Percentiles rank a stretch among this genome's conserved stretches.
Evolutionary conservation across 2,329 filamentous ascomycete species (phyloP).

Genomic region (Diplodia mutila): DNA sequence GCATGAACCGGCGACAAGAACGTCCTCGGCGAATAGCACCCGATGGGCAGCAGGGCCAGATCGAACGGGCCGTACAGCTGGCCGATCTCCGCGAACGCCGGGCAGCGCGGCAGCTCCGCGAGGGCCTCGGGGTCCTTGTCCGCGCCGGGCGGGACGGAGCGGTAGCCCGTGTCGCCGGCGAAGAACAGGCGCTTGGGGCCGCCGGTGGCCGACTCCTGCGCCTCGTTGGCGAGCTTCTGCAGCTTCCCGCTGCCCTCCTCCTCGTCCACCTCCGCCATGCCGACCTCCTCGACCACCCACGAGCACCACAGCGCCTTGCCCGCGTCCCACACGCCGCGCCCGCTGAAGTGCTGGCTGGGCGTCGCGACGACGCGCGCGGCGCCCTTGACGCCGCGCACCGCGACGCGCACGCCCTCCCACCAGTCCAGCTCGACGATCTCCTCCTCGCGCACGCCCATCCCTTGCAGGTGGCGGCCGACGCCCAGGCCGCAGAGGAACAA

Average conservation of each 20-base stretch:
- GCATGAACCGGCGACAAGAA: conserved; percentile 53
- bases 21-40: conserved; percentile 51
- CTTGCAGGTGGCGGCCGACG: conserved; percentile 42
- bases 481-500: conserved; percentile 49
- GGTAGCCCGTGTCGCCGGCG: conserved; percentile 54
- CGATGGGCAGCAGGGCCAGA: conserved; percentile 54
- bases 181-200: conserved; percentile 43
- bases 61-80: conserved; percentile 53
- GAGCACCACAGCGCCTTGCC: conserved; percentile 54
- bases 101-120: conserved; percentile 48
- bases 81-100: conserved; percentile 54
- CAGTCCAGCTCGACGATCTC: conserved; percentile 55
- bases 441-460: conserved; percentile 41
- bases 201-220: too few species aligned
- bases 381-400: conserved; percentile 40
- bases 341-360: conserved; percentile 54
- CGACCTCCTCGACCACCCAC: conserved; percentile 46
- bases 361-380: conserved; percentile 49
- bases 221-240: too few species aligned
- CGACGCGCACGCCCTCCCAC: conserved; percentile 51
- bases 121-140: conserved; percentile 37
- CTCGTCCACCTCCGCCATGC: background rate
- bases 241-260: too few species aligned
- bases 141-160: conserved; percentile 37
- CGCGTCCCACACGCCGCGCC: conserved; percentile 46